Conservation (phyloP, 805 yeast genomes). For the Metschnikowia matae region DNA sequence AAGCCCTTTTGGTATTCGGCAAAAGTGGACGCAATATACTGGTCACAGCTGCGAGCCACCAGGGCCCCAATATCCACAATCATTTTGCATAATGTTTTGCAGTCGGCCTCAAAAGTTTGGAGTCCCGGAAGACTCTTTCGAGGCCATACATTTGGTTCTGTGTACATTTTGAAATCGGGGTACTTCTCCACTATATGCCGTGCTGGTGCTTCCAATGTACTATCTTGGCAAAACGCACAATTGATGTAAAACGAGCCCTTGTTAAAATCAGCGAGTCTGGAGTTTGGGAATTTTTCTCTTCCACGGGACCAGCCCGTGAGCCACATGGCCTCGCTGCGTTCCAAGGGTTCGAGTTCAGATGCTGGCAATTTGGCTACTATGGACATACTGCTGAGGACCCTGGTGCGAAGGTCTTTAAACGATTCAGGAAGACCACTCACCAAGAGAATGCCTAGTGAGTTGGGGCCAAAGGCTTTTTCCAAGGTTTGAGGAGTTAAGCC, state of each 20-base stretch:
- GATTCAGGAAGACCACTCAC: slow-evolving; percentile 40
- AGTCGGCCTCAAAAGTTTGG: slow-evolving; percentile 31
- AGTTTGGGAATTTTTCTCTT: slow-evolving; percentile 41
- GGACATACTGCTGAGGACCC: slow-evolving; percentile 42
- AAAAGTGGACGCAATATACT: slow-evolving; percentile 29
- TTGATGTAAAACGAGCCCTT: slow-evolving; percentile 59
- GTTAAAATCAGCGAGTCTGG: slow-evolving; percentile 43
- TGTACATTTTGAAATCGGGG: slow-evolving; percentile 38
- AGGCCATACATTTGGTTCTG: slow-evolving; percentile 54
- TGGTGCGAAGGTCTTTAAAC: slow-evolving; percentile 36
- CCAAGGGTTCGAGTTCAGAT: slow-evolving; percentile 34
- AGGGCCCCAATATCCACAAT: slow-evolving; percentile 46
- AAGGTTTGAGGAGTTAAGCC: slow-evolving; percentile 32
- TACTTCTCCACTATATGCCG: slow-evolving; percentile 27
- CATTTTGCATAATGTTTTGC: slow-evolving; percentile 38
- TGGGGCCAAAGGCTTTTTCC: slow-evolving; percentile 49
- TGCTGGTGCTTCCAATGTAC: slow-evolving; percentile 44
- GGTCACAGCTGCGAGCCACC: slow-evolving; percentile 55
- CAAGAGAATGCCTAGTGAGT: slow-evolving; percentile 52
- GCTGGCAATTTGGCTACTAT: slow-evolving; percentile 38
- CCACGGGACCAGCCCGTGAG: slow-evolving; percentile 62
- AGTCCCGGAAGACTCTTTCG: slow-evolving; percentile 17
- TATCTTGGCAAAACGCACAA: slow-evolving; percentile 50
- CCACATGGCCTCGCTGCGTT: slow-evolving; percentile 48
- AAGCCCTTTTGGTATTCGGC: slow-evolving; percentile 31